These are phyloP conservation scores for Bisporella sp. DNA, from an alignment of 2,329 filamentous ascomycete species.

Conservation along the genomic window DNA sequence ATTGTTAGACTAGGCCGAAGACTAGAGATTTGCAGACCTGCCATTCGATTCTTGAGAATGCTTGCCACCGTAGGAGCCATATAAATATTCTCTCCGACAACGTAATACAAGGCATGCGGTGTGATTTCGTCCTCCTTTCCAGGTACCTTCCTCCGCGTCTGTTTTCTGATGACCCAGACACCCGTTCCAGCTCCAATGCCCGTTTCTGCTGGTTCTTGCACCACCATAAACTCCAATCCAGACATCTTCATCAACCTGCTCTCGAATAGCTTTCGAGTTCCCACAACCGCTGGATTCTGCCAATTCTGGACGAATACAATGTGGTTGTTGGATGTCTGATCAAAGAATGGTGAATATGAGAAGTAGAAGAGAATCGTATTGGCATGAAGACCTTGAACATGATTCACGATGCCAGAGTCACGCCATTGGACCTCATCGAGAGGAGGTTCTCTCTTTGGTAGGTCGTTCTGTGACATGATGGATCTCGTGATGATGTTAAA, in stretches of 20 bases:
- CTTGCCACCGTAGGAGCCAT: conserved; percentile 57
- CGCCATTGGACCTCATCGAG: neutral
- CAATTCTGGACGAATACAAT: conserved; percentile 55
- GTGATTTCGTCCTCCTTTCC: conserved; percentile 51
- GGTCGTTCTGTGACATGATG: neutral
- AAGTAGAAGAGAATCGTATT: conserved; percentile 61
- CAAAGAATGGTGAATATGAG: conserved; percentile 60
- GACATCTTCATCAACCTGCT: conserved; percentile 56
- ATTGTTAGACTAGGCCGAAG: conserved; percentile 1
- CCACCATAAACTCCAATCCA: conserved; percentile 60
- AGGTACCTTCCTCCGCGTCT: conserved; percentile 51
- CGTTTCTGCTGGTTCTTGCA: conserved; percentile 57
- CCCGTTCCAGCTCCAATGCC: conserved; percentile 47
- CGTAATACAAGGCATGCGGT: conserved; percentile 54
- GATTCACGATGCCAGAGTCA: neutral
- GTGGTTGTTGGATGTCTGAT: conserved; percentile 60
- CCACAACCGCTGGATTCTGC: conserved; percentile 50
- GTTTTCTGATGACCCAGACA: conserved; percentile 65
- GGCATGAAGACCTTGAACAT: conserved; percentile 45
- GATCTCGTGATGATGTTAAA: no score
- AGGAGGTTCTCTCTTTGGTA: neutral
- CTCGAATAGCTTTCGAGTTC: conserved; percentile 58
- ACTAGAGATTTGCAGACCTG: conserved; percentile 28
- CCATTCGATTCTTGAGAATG: conserved; percentile 51
- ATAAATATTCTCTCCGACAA: conserved; percentile 60